Evolutionary conservation across 495 filamentous ascomycete species (phyloP).

Genomic region (Talaromyces nanjingensis): DNA sequence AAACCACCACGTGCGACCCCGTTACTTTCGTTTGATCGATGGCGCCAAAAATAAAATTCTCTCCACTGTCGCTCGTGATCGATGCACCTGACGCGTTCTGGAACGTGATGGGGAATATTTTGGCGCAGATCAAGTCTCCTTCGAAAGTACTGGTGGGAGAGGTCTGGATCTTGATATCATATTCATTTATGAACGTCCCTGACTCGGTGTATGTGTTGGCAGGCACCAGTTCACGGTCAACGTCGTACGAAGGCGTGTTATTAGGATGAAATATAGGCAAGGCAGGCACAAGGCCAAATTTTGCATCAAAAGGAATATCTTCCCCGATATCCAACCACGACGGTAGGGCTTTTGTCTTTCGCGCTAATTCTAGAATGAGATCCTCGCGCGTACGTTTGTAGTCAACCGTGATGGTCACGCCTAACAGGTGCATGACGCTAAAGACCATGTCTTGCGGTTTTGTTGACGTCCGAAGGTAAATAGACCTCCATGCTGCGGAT

Average conservation of each 20-base stretch:
- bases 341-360: neutral
- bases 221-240: neutral
- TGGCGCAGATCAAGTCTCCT: constrained; percentile 2
- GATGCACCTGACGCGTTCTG: neutral
- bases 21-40: neutral
- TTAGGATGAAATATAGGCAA: constrained; percentile 6
- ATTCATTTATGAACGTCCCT: neutral
- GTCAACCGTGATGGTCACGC: constrained; percentile 4
- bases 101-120: constrained; percentile 1
- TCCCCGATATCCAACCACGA: constrained; percentile 6
- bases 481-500: constrained; percentile 4
- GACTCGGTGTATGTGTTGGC: neutral
- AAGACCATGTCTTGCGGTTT: constrained; percentile 7
- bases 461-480: neutral
- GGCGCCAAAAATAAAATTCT: neutral
- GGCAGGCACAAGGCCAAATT: constrained; percentile 5
- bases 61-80: neutral
- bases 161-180: constrained; percentile 8
- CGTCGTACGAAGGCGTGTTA: constrained; percentile 1
- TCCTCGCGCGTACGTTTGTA: constrained; percentile 5
- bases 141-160: neutral
- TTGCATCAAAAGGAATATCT: neutral
- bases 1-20: constrained; percentile 1
- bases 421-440: constrained; percentile 7
- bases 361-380: neutral